Percentiles rank a stretch among this genome's conserved stretches.
These are phyloP conservation scores for Podosphaera xanthii DNA, from an alignment of 2,329 filamentous ascomycete genomes.

Conservation along the genomic window DNA sequence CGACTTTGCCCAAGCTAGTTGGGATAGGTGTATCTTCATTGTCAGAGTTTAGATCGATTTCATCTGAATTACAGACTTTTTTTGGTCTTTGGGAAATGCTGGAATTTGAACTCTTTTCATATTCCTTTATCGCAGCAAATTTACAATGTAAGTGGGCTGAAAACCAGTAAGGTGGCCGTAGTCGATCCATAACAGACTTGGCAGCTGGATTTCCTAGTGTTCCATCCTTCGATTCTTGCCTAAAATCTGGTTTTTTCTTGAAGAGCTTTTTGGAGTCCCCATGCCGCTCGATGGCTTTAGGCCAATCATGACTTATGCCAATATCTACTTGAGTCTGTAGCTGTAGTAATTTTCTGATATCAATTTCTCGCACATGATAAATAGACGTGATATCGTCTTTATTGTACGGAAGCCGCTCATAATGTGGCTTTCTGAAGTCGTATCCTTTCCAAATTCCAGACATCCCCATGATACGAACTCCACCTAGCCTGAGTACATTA, in stretches of 20 bases:
- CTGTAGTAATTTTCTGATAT: constrained; percentile 73
- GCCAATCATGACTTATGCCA: constrained; percentile 91
- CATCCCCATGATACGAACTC: constrained; percentile 68
- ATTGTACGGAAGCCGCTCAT: constrained; percentile 70
- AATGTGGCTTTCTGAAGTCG: constrained; percentile 65
- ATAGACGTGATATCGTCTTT: constrained; percentile 53
- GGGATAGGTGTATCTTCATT: not conserved
- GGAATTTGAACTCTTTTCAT: constrained; percentile 12
- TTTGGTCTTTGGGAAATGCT: not conserved
- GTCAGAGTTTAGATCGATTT: constrained; percentile 45
- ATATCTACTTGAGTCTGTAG: constrained; percentile 75
- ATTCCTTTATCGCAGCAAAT: constrained; percentile 47
- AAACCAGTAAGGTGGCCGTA: constrained; percentile 78
- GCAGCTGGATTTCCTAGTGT: constrained; percentile 63
- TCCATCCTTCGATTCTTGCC: constrained; percentile 50
- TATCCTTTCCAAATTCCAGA: constrained; percentile 90
- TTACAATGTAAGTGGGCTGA: constrained; percentile 83
- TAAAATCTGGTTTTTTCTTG: constrained; percentile 49
- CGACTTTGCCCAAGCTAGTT: not conserved
- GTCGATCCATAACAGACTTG: constrained; percentile 52
- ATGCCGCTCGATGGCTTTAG: constrained; percentile 54
- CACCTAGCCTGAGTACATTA: constrained; percentile 65
- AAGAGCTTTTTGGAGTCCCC: constrained; percentile 52
- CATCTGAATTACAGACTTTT: constrained; percentile 32
- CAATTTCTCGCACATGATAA: constrained; percentile 76